Evolutionary conservation across 2,329 filamentous ascomycete species (phyloP).

Genomic region (Zelopaecilomyces penicillatus): DNA sequence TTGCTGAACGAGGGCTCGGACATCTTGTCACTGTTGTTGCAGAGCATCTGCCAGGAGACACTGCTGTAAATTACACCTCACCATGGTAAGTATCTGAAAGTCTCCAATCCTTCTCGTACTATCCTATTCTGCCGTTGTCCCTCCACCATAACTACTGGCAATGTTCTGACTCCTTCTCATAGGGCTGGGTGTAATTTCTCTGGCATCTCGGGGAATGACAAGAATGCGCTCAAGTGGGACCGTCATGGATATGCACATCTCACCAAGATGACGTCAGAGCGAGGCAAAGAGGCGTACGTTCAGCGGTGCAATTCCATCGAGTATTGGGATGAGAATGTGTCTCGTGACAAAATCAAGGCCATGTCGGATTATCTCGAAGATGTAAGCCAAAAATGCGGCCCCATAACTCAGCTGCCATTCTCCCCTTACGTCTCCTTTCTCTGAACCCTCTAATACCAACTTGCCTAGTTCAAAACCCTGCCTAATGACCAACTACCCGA

Average conservation of each 20-base stretch:
- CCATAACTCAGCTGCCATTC: background rate
- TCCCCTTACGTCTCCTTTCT: too few relatives aligned
- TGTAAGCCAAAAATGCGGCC: slow-evolving; percentile 14
- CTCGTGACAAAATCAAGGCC: slow-evolving; percentile 30
- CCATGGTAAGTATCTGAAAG: slow-evolving; percentile 24
- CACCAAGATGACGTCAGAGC: slow-evolving; percentile 22
- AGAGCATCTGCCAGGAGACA: slow-evolving; percentile 33
- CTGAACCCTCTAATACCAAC: too few relatives aligned
- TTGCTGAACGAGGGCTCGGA: slow-evolving; percentile 25
- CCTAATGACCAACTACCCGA: slow-evolving; percentile 19
- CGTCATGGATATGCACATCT: slow-evolving; percentile 30
- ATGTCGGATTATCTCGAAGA: slow-evolving; percentile 34
- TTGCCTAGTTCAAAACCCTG: slow-evolving; percentile 21
- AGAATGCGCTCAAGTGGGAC: slow-evolving; percentile 35
- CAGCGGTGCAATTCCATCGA: slow-evolving; percentile 30
- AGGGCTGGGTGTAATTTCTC: slow-evolving; percentile 38
- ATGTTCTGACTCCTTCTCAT: background rate
- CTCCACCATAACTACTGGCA: too few relatives aligned
- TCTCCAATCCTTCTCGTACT: too few relatives aligned
- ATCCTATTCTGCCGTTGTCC: too few relatives aligned
- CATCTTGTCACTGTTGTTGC: slow-evolving; percentile 28
- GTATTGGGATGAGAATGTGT: slow-evolving; percentile 31
- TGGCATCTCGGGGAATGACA: slow-evolving; percentile 32
- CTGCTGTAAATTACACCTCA: slow-evolving; percentile 29
- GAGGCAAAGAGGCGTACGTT: slow-evolving; percentile 24